These are phyloP conservation scores for Gymnopilus junonius DNA, from an alignment of 768 basidiomycete genomes.

Conservation along the genomic window DNA sequence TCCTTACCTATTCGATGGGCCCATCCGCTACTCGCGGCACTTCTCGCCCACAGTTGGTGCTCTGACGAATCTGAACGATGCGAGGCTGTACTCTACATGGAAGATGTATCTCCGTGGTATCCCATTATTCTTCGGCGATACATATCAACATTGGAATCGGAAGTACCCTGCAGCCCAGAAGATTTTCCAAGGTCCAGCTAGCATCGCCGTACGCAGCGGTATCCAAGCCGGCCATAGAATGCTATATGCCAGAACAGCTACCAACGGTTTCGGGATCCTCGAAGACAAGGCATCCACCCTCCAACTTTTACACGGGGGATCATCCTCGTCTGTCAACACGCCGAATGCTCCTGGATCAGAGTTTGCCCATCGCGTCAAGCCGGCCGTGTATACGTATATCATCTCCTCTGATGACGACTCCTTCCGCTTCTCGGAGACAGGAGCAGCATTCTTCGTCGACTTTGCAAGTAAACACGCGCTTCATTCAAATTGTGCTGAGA, in stretches of 20 bases:
- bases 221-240: conserved; percentile 77
- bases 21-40: conserved; percentile 72
- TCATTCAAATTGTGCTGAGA: conserved; percentile 71
- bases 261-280: conserved; percentile 67
- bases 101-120: conserved; percentile 71
- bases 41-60: conserved; percentile 70
- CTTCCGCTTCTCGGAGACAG: conserved; percentile 85
- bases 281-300: conserved; percentile 50
- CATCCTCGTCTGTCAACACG: conserved; percentile 11
- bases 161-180: conserved; percentile 71
- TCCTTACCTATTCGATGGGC: conserved; percentile 75
- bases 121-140: conserved; percentile 60
- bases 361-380: conserved; percentile 61
- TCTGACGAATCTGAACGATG: conserved; percentile 63
- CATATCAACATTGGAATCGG: conserved; percentile 67
- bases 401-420: conserved; percentile 77
- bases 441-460: conserved; percentile 86
- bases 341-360: neutral
- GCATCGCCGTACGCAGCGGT: conserved; percentile 65
- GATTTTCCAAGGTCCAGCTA: conserved; percentile 67
- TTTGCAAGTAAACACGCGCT: conserved; percentile 88
- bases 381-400: conserved; percentile 86
- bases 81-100: conserved; percentile 79
- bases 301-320: conserved; percentile 53
- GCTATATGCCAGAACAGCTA: conserved; percentile 71